Base-by-base conservation (phyloP, 306 rosid species). In the Oxytropis ochrocephala region DNA sequence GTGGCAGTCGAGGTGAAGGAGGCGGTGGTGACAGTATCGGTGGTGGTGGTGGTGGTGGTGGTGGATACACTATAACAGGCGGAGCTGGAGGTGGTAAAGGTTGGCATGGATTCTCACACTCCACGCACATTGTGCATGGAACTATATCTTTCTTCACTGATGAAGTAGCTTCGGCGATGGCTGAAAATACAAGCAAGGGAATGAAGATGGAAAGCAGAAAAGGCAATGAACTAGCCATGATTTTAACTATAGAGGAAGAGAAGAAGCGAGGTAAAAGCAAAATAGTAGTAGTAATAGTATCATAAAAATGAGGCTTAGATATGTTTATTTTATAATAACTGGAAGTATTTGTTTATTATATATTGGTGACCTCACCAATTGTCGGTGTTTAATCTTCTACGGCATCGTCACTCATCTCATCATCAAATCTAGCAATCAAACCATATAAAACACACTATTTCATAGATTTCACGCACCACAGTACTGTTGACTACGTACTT, bases 381-480 rank as follows among this genome's bases (percentile, higher is more conserved):
- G 90, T 89, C 88, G 92, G 92, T 86, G 90, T 54, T 77, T 81
- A 81, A 79, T 79, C 88, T 86, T 81, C 69, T 59, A 74, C 57
- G 83, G 13, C 39, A 81, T 59, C 29, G 29, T 24, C 3, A n/a
- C n/a, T 1, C 29, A 24, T 67, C 63, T 52, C 72, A 77, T 74
- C 73, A 66, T 68, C 73, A 72, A 47, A 78, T 65, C 75, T 42
- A 54, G 57, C 74, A 41, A 73, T 14, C 46, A 19, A 69, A 49
- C 33, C 38, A 13, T 61, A 36, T 13, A 10, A 72, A 67, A 53
- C 14, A 51, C 66, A 58, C 55, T 56, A 39, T 64, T 65, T 70
- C 39, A 8, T 18, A 8, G 2, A 39, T 42, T 52, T 41, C 4
- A 4, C 27, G 5, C 27, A 33, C 43, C 8, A 30, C 27, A 2